Conservation (phyloP, 2,329 filamentous ascomycete genomes). For the Ceratocystis cacaofunesta region DNA sequence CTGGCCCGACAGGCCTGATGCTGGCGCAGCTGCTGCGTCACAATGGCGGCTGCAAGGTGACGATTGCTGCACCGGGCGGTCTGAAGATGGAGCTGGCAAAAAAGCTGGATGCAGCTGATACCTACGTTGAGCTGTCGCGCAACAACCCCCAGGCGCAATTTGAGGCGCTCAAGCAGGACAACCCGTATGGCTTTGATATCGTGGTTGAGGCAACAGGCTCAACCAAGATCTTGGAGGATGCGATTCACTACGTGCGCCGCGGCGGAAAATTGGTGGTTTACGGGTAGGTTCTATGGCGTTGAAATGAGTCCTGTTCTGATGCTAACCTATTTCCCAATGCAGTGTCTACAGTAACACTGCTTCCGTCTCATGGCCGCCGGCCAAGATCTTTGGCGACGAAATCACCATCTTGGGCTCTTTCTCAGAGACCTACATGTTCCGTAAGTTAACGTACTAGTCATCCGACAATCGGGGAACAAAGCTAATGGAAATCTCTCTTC, state of each 20-base stretch:
- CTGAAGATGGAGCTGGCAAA: conserved; percentile 56
- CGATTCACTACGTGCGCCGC: conserved; percentile 56
- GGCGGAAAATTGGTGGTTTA: conserved; percentile 60
- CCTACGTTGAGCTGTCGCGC: conserved; percentile 39
- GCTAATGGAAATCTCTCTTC: neutral
- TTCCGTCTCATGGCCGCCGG: conserved; percentile 52
- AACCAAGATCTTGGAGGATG: conserved; percentile 51
- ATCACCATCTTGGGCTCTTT: conserved; percentile 62
- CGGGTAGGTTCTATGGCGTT: conserved; percentile 24
- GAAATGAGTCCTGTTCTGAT: neutral
- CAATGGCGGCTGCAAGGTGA: conserved; percentile 55
- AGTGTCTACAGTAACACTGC: conserved; percentile 49
- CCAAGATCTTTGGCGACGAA: conserved; percentile 54
- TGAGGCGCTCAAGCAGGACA: conserved; percentile 43
- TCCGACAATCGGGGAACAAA: neutral
- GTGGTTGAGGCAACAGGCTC: conserved; percentile 57
- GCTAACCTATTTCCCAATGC: neutral
- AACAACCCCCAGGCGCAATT: conserved; percentile 44
- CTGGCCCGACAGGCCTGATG: conserved; percentile 51
- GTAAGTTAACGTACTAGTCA: conserved; percentile 23
- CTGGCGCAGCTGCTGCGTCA: conserved; percentile 47
- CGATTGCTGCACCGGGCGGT: conserved; percentile 52
- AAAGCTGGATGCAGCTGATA: conserved; percentile 39
- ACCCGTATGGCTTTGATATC: conserved; percentile 61
- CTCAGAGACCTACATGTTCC: conserved; percentile 61